Conservation (phyloP, 2,329 filamentous ascomycete genomes). For the Penicillium sp. region DNA sequence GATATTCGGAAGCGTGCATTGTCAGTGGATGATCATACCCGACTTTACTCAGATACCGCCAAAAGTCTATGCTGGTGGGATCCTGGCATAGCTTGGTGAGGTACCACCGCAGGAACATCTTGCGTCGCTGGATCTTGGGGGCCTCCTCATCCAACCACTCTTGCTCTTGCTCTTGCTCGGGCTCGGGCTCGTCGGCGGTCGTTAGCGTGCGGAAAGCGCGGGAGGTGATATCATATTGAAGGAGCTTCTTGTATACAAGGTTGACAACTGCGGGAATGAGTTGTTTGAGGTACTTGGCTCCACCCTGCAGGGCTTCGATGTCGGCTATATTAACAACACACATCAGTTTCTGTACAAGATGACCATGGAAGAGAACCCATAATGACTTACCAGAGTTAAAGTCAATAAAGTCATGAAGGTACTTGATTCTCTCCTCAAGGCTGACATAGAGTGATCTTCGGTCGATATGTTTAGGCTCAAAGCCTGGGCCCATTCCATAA, state of each 20-base stretch:
- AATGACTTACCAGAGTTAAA: conserved; percentile 65
- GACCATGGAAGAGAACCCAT: background rate
- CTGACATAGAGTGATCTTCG: conserved; percentile 71
- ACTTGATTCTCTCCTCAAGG: conserved; percentile 69
- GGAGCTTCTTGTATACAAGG: conserved; percentile 79
- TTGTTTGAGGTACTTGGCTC: conserved; percentile 76
- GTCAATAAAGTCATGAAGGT: conserved; percentile 75
- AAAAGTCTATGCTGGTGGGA: conserved; percentile 74
- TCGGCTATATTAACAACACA: conserved; percentile 56
- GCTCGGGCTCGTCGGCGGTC: conserved; percentile 63
- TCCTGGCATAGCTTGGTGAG: conserved; percentile 74
- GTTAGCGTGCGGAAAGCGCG: conserved; percentile 67
- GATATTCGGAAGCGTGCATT: too few species aligned
- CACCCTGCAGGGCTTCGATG: conserved; percentile 68
- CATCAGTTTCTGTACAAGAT: background rate
- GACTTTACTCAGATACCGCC: conserved; percentile 82
- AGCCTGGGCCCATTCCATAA: conserved; percentile 12
- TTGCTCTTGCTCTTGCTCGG: conserved; percentile 60
- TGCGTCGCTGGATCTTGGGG: conserved; percentile 74
- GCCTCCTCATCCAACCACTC: conserved; percentile 66
- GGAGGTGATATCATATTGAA: conserved; percentile 80
- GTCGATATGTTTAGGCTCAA: conserved; percentile 60
- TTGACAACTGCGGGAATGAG: conserved; percentile 82
- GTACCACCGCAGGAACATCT: conserved; percentile 77
- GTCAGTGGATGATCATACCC: conserved; percentile 54